Evolutionary conservation across 2,329 filamentous ascomycete species (phyloP), one percentile per base, ranked within the genome.

Genomic region (Eutypa lata): DNA sequence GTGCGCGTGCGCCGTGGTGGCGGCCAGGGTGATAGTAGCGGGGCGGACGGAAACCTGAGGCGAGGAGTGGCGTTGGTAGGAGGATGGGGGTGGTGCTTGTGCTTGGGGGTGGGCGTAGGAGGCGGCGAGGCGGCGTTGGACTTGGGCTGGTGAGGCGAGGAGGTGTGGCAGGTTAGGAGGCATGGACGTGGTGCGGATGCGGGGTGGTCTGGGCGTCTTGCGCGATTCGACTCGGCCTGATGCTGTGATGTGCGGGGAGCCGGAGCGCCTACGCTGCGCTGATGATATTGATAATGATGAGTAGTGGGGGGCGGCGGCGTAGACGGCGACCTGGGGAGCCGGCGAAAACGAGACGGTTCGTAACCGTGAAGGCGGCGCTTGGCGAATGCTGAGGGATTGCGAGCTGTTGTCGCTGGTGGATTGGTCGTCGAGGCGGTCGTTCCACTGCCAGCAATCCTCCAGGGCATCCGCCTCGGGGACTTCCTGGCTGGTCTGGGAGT

Each of bases 401-500:
- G 72, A 75, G 19, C 66, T 62, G 55, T 74, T 69, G 10, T 75
- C 64, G 55, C 75, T 78, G 1, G 78, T 72, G 3, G 75, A 64
- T 35, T 61, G 53, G 35, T 80, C 80, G 59, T 92, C 89, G 7
- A 89, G 77, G 5, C 77, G 75, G 49, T 85, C 81, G 58, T 85
- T 80, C 75, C 82, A 88, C 3, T 77, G 70, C 89, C 89, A 91
- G 64, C 82, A 88, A 18, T 81, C 72, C 62, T 89, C 85, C 53
- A 79, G 72, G 1, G 81, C 82, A 62, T 87, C 83, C 3, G 80
- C 80, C 66, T 87, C 84, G 7, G 79, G 78, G 1, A 82, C 78
- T 50, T 82, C 72, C 57, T 70, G 61, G 67, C 56, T 75, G 62
- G 47, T 69, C 60, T 70, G 69, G 21, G 71, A 71, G 51, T 83